Conservation (phyloP, 805 yeast genomes). For the Saccharomycopsis sp. region DNA sequence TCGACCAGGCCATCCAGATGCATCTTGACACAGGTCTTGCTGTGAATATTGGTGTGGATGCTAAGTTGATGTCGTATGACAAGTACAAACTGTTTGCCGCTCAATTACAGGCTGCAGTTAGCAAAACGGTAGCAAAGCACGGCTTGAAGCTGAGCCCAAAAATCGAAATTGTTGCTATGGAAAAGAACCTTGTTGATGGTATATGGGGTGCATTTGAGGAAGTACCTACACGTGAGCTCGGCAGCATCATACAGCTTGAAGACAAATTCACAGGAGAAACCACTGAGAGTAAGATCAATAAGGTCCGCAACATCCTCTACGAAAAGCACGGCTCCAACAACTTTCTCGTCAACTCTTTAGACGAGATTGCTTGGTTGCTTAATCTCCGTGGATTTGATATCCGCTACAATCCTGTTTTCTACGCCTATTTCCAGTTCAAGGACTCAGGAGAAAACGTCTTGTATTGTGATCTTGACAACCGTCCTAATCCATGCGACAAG, state of each 20-base stretch:
- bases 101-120: slow-evolving; percentile 26
- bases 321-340: slow-evolving; percentile 32
- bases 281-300: slow-evolving; percentile 48
- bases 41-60: slow-evolving; percentile 76
- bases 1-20: slow-evolving; percentile 45
- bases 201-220: slow-evolving; percentile 69
- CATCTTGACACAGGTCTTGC: slow-evolving; percentile 35
- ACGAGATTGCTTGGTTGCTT: slow-evolving; percentile 87
- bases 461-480: slow-evolving; percentile 13
- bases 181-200: slow-evolving; percentile 61
- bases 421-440: slow-evolving; percentile 45
- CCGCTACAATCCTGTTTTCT: slow-evolving; percentile 82
- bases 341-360: slow-evolving; percentile 64
- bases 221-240: slow-evolving; percentile 49
- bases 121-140: slow-evolving; percentile 13
- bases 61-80: slow-evolving; percentile 55
- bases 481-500: slow-evolving; percentile 20
- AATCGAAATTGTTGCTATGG: slow-evolving; percentile 44
- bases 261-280: slow-evolving; percentile 59
- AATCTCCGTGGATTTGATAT: slow-evolving; percentile 82
- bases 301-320: slow-evolving; percentile 35
- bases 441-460: slow-evolving; percentile 6
- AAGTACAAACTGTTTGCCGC: slow-evolving; percentile 28
- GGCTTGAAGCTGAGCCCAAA: slow-evolving; percentile 26
- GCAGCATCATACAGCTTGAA: slow-evolving; percentile 45